These are phyloP conservation scores for Inga leiocalycina DNA, from an alignment of 306 rosid species.

Conservation along the genomic window DNA sequence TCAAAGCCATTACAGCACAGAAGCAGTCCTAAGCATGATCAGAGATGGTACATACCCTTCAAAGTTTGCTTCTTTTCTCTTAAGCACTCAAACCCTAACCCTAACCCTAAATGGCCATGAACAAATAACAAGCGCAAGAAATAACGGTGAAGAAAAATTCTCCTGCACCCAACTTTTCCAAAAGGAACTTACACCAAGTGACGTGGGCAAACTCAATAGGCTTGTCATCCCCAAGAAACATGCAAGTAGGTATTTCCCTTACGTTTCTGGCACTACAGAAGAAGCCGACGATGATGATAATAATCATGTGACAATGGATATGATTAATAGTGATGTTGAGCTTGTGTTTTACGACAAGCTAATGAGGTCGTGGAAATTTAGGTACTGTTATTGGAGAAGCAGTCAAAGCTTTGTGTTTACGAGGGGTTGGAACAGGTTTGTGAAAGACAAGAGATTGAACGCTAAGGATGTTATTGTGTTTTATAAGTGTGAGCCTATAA, in stretches of 20 bases:
- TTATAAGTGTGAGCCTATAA: slow-evolving; percentile 42
- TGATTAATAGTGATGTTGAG: slow-evolving; percentile 26
- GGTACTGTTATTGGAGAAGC: slow-evolving; percentile 77
- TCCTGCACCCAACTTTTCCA: slow-evolving; percentile 62
- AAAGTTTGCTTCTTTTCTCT: slow-evolving; percentile 53
- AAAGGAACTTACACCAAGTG: slow-evolving; percentile 87
- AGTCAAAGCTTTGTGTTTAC: slow-evolving; percentile 77
- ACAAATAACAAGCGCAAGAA: slow-evolving; percentile 17
- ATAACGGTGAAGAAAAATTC: slow-evolving; percentile 31
- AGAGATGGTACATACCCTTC: slow-evolving; percentile 73
- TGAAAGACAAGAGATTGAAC: slow-evolving; percentile 53
- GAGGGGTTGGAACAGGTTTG: slow-evolving; percentile 72
- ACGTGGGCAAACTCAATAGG: slow-evolving; percentile 84
- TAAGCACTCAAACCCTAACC: slow-evolving; percentile 28
- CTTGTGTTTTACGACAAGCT: slow-evolving; percentile 52
- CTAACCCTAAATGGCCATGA: not conserved
- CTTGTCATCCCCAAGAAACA: slow-evolving; percentile 81
- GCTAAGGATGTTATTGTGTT: slow-evolving; percentile 56
- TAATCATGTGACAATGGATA: not conserved
- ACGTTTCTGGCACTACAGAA: slow-evolving; percentile 6
- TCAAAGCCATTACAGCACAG: slow-evolving; percentile 56
- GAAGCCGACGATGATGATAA: not conserved
- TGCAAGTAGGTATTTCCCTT: slow-evolving; percentile 73
- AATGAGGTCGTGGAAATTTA: slow-evolving; percentile 62
- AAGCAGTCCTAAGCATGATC: slow-evolving; percentile 67